Conservation (phyloP, 768 basidiomycete species). For the Gymnopilus junonius region DNA sequence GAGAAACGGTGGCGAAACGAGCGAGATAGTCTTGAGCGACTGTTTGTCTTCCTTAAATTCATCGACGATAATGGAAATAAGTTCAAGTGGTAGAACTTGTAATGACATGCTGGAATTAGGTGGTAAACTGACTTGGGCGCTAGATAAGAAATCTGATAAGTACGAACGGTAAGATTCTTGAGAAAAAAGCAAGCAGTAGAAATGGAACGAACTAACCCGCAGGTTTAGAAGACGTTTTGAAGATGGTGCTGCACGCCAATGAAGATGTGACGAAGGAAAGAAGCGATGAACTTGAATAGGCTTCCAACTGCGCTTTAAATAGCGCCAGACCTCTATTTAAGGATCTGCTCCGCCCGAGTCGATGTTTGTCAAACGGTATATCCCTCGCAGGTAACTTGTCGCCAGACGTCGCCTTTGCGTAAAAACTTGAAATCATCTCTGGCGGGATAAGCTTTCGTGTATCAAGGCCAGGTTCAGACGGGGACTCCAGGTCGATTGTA, state of each 20-base stretch:
- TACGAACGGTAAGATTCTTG: background rate
- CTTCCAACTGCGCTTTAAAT: background rate
- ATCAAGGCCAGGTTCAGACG: background rate
- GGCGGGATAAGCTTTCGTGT: background rate
- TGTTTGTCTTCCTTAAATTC: slow-evolving; percentile 1
- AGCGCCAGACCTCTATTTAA: background rate
- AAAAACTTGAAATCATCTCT: background rate
- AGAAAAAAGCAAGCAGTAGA: background rate
- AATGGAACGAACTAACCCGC: background rate
- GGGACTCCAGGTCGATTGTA: background rate
- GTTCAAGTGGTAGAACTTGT: slow-evolving; percentile 8
- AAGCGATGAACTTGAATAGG: background rate
- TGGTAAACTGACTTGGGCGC: background rate
- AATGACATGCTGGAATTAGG: slow-evolving; percentile 2
- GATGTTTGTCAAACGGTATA: background rate
- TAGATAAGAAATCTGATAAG: background rate
- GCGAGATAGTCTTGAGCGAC: slow-evolving; percentile 7
- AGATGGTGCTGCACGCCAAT: background rate
- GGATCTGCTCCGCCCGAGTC: background rate
- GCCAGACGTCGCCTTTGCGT: background rate
- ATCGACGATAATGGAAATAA: slow-evolving; percentile 13
- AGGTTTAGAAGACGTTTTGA: background rate
- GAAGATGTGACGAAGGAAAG: background rate
- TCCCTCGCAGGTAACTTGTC: background rate
- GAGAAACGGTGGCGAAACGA: slow-evolving; percentile 15